Conservation (phyloP, 2,329 filamentous ascomycete genomes). For the Zymoseptoria ardabiliae region DNA sequence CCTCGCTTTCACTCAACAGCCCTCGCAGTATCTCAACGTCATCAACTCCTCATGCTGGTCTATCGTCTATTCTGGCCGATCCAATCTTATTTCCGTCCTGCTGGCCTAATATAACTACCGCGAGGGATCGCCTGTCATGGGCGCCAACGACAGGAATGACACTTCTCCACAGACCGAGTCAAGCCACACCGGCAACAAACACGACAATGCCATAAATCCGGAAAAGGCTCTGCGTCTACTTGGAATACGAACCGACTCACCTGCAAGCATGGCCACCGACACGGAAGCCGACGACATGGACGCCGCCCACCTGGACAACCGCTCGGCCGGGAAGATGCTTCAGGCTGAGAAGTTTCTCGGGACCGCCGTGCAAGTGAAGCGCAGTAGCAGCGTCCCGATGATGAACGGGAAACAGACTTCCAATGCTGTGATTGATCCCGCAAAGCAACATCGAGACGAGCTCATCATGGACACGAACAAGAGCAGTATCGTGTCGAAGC, state of each 20-base stretch:
- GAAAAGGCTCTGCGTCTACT: not conserved
- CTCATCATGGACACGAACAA: conserved; percentile 60
- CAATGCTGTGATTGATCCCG: conserved; percentile 13
- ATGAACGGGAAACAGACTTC: conserved; percentile 5
- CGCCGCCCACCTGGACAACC: conserved; percentile 8
- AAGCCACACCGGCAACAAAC: not conserved
- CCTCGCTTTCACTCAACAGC: not conserved
- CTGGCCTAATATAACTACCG: not conserved
- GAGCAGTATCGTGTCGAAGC: conserved; percentile 85
- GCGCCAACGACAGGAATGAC: conserved; percentile 1
- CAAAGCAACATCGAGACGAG: conserved; percentile 27
- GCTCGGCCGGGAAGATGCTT: conserved; percentile 17
- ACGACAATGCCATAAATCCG: not conserved
- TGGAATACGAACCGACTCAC: not conserved
- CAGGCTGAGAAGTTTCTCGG: conserved; percentile 15
- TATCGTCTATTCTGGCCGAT: not conserved
- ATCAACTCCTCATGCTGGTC: not conserved
- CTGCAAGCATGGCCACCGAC: not conserved
- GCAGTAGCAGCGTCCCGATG: conserved; percentile 16
- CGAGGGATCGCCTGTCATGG: conserved; percentile 1
- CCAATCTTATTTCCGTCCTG: not conserved
- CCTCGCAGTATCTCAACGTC: not conserved
- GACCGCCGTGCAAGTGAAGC: conserved; percentile 5
- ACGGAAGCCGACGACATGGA: not conserved
- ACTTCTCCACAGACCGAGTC: conserved; percentile 1